Evolutionary conservation across 78 protist species (phyloP).

Genomic region (Cavenderia fasciculata): DNA sequence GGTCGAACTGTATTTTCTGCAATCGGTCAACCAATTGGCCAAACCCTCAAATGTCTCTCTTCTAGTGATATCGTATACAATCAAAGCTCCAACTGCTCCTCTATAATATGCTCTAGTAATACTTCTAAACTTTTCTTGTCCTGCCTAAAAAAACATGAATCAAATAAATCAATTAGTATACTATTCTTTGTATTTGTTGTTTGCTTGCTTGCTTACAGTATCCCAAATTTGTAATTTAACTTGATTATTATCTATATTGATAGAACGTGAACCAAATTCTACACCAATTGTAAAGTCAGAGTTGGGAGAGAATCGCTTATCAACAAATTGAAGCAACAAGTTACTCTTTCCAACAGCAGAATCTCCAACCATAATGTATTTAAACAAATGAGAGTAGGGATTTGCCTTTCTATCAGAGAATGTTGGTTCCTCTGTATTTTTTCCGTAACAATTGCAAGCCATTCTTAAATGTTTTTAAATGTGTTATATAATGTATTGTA

Average conservation of each 20-base stretch:
- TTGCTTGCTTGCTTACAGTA: too few relatives aligned
- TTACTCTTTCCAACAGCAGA: conserved; percentile 97
- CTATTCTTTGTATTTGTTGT: too few relatives aligned
- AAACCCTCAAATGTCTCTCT: conserved; percentile 97
- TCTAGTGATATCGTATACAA: conserved; percentile 87
- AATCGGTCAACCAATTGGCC: conserved; percentile 92
- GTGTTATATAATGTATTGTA: not conserved
- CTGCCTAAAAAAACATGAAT: too few relatives aligned
- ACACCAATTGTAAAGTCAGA: conserved; percentile 99
- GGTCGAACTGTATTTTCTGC: conserved; percentile 88
- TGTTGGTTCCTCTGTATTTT: not conserved
- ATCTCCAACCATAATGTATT: conserved; percentile 85
- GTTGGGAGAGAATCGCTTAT: conserved; percentile 96
- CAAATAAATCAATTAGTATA: too few relatives aligned
- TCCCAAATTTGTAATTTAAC: conserved; percentile 99
- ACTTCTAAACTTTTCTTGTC: conserved; percentile 97
- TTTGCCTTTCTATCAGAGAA: conserved; percentile 32
- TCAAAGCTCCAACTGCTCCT: conserved; percentile 95
- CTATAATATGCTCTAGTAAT: conserved; percentile 99
- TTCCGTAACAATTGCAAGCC: conserved; percentile 31
- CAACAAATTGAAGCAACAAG: conserved; percentile 97
- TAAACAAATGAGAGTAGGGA: conserved; percentile 64
- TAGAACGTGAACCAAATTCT: conserved; percentile 97
- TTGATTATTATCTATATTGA: conserved; percentile 90
- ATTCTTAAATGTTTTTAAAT: not conserved